Percentiles rank a stretch among this genome's conserved stretches.
Conservation (phyloP, 208 protist genomes). For the Acanthamoeba royreba region DNA sequence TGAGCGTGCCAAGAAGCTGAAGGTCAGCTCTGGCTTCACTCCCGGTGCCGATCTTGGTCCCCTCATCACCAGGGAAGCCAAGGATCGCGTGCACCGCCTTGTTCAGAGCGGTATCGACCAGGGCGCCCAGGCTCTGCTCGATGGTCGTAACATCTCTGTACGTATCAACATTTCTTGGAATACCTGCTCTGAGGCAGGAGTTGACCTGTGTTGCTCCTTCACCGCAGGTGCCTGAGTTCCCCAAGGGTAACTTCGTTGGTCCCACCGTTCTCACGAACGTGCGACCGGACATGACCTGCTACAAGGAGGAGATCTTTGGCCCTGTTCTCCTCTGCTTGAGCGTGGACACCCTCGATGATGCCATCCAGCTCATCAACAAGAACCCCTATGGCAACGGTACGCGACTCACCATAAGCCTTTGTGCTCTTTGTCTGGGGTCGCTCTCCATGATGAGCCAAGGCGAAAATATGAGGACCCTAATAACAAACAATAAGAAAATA, state of each 20-base stretch:
- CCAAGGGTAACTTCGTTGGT: constrained; percentile 88
- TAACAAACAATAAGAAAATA: not conserved
- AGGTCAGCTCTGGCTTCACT: constrained; percentile 62
- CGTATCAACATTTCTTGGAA: not conserved
- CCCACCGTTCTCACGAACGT: constrained; percentile 87
- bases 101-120: constrained; percentile 76
- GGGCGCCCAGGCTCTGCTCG: constrained; percentile 79
- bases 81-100: constrained; percentile 77
- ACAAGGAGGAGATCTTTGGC: constrained; percentile 90
- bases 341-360: constrained; percentile 86
- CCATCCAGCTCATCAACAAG: constrained; percentile 86
- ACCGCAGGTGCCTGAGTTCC: constrained; percentile 67
- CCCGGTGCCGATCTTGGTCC: constrained; percentile 80
- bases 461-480: not conserved
- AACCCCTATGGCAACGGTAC: constrained; percentile 90
- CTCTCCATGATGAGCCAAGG: not conserved
- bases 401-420: not conserved
- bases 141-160: constrained; percentile 71
- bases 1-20: constrained; percentile 74
- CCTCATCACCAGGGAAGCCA: constrained; percentile 80
- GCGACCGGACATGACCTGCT: constrained; percentile 79
- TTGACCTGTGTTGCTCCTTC: not conserved
- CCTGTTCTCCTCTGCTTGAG: constrained; percentile 80
- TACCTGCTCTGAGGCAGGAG: no score
- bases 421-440: not conserved